These are phyloP conservation scores for Blastomyces emzantsi DNA, from an alignment of 2,329 filamentous ascomycete genomes.

Conservation along the genomic window DNA sequence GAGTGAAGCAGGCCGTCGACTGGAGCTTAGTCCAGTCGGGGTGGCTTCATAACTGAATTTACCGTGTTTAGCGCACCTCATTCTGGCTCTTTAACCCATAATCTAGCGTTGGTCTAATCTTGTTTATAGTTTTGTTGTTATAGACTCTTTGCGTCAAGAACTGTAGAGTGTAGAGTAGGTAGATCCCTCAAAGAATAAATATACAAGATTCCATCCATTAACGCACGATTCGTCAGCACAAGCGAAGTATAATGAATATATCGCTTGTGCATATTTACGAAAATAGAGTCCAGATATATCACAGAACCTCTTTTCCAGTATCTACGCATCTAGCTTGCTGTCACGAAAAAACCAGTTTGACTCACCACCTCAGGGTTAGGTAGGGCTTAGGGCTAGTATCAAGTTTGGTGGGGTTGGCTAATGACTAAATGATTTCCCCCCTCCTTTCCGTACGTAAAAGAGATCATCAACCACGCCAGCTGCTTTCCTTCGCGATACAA, in stretches of 20 bases:
- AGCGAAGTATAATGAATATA: neutral
- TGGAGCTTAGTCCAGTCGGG: slow-evolving; percentile 58
- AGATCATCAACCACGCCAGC: neutral
- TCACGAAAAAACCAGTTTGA: neutral
- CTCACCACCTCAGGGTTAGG: neutral
- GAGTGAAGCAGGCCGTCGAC: slow-evolving; percentile 67
- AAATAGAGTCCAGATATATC: neutral
- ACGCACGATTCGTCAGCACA: neutral
- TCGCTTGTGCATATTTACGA: neutral
- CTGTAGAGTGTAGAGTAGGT: neutral
- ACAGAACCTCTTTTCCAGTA: neutral
- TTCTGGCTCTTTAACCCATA: neutral
- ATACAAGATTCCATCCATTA: neutral
- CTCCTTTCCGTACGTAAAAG: neutral
- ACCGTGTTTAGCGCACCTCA: neutral
- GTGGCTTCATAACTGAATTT: slow-evolving; percentile 21
- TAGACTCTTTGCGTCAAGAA: neutral
- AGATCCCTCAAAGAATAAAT: neutral
- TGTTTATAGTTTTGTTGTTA: neutral
- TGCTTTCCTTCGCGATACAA: neutral
- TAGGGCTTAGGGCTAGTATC: slow-evolving; percentile 11
- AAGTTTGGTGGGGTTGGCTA: slow-evolving; percentile 10
- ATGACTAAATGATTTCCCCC: neutral
- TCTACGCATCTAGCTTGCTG: neutral
- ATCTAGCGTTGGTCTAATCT: slow-evolving; percentile 1